These are phyloP conservation scores for Xylaria curta DNA, from an alignment of 495 filamentous ascomycete species.

Conservation along the genomic window DNA sequence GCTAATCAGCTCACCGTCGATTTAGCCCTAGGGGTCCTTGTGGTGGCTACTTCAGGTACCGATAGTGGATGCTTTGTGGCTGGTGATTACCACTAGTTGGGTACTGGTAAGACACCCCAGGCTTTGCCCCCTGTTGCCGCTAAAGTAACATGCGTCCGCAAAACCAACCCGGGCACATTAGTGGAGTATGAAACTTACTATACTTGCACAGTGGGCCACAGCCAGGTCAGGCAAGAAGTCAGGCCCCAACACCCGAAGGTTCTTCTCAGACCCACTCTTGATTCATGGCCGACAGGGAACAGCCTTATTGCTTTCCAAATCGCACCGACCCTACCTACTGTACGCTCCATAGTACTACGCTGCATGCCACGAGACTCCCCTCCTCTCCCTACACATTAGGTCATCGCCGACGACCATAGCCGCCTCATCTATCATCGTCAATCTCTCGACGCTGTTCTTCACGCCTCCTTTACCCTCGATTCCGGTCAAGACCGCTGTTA, in stretches of 20 bases:
- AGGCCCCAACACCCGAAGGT: constrained; percentile 4
- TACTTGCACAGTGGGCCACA: not conserved
- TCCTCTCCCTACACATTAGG: not conserved
- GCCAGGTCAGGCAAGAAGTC: not conserved
- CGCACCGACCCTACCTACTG: not conserved
- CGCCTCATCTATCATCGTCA: not conserved
- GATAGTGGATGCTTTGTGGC: constrained; percentile 5
- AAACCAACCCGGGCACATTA: not conserved
- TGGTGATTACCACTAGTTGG: constrained; percentile 4
- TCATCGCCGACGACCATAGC: not conserved
- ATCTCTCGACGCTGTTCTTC: not conserved
- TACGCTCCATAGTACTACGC: not conserved
- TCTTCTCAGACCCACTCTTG: constrained; percentile 10
- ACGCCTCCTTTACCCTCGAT: not conserved
- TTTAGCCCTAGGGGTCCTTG: not conserved
- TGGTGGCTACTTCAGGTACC: not conserved
- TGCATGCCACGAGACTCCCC: constrained; percentile 8
- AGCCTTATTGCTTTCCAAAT: constrained; percentile 5
- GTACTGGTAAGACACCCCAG: constrained; percentile 1
- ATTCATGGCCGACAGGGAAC: constrained; percentile 17
- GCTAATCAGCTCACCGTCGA: not conserved
- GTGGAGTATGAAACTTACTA: not conserved
- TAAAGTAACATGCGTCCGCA: constrained; percentile 7
- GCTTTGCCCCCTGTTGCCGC: not conserved
- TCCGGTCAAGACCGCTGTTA: not conserved